Evolutionary conservation across 805 yeast species (phyloP).

Genomic region (Saturnispora mendoncae): DNA sequence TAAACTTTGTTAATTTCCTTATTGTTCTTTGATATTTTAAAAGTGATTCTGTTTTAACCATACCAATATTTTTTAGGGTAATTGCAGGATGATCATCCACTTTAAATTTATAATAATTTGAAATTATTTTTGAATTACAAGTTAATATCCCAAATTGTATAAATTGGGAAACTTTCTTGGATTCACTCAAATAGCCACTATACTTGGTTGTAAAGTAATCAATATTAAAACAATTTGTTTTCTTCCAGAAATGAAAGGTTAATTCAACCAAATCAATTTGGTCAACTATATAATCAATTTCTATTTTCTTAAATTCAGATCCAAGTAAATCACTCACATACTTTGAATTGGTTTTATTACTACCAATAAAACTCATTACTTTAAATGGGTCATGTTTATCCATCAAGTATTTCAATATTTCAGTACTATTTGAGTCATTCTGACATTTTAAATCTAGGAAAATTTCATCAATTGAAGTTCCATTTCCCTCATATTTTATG

Average conservation of each 20-base stretch:
- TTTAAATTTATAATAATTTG: neutral
- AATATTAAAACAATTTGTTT: neutral
- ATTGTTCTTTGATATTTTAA: neutral
- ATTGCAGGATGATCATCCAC: neutral
- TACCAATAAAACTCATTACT: neutral
- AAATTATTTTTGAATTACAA: neutral
- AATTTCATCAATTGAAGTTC: neutral
- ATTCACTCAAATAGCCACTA: neutral
- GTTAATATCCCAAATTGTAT: neutral
- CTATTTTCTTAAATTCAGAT: neutral
- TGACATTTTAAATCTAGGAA: neutral
- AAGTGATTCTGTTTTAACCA: neutral
- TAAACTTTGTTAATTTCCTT: neutral
- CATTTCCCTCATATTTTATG: neutral
- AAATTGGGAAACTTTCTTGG: neutral
- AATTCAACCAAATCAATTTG: neutral
- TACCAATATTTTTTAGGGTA: neutral
- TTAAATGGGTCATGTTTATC: neutral
- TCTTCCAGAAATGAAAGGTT: neutral
- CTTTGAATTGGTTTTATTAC: neutral
- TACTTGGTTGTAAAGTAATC: neutral
- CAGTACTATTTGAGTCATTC: neutral
- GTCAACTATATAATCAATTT: neutral
- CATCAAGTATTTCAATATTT: neutral
- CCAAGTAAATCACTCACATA: neutral